Evolutionary conservation across 192 early-diverging fungal genomes (phyloP).

Genomic region (Coemansia sp.): DNA sequence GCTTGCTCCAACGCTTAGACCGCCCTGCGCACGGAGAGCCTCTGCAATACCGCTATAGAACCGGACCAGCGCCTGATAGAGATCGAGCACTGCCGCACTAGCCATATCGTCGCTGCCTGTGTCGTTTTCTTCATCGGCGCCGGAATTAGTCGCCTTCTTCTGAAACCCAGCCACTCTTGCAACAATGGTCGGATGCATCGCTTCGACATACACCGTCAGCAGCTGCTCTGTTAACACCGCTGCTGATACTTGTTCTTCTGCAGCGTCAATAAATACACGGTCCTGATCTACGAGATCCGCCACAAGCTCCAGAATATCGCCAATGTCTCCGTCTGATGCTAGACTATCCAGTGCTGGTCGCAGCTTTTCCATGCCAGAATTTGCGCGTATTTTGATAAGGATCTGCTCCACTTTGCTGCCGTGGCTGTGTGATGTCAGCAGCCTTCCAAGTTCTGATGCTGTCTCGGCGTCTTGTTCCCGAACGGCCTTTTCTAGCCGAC

Average conservation of each 20-base stretch:
- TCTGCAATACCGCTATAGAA: conserved; percentile 11
- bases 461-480: conserved; percentile 14
- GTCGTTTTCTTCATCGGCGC: background rate
- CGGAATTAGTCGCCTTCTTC: background rate
- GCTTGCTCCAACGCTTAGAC: conserved; percentile 37
- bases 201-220: conserved; percentile 12
- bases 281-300: conserved; percentile 21
- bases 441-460: conserved; percentile 6
- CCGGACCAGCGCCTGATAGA: conserved; percentile 21
- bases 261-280: conserved; percentile 33
- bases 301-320: conserved; percentile 10
- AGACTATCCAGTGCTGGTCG: background rate
- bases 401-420: conserved; percentile 17
- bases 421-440: conserved; percentile 22
- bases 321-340: conserved; percentile 2
- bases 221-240: conserved; percentile 18
- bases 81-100: background rate
- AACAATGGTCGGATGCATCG: conserved; percentile 20
- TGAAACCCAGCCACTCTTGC: conserved; percentile 2
- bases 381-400: conserved; percentile 20
- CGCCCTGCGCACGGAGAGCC: conserved; percentile 3
- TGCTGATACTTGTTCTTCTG: conserved; percentile 12
- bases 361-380: conserved; percentile 21
- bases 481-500: conserved; percentile 11
- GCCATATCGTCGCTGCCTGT: background rate